Base-by-base conservation (phyloP, 306 rosid species). In the Medicago arabica region DNA sequence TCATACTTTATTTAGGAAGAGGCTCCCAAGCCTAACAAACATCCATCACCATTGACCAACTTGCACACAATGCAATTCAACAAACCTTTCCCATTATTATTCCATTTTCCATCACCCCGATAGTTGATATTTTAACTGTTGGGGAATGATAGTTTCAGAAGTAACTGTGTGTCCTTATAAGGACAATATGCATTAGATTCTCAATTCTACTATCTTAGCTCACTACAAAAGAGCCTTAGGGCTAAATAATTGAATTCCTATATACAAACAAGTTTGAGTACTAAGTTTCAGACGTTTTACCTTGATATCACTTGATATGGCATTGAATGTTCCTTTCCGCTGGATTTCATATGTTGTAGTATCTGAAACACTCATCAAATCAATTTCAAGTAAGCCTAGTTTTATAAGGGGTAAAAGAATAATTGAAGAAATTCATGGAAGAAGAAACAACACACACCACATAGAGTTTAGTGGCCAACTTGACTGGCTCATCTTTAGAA, bases 291-390 rank as follows among this genome's bases (percentile, higher is more conserved):
- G 58, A 43, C 41, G 14, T 38, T 60, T 72, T 83, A 96, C 99
- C 99, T 90, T 72, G 99, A 96, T 76, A 96, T 96, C 72, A 96
- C 99, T 91, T 92, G 98, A 78, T 88, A 96, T 19, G 99, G 98
- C 99, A 96, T 96, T 71, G 99, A 92, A 81, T 91, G 87, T 62
- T 96, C 99, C 88, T 96, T 96, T 75, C 99, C 98, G 57, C 99
- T 96, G 10, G 98, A 90, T 84, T 92, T 92, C 99, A 96, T 96
- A 83, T 96, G 98, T 83, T 92, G 99, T 49, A 96, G 79, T 85
- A 96, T 96, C 99, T 96, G 89, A 83, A 83, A 80, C 72, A 61
- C 69, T 8, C 83, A 62, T 46, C 70, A 81, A 61, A 62, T 34
- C 68, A 65, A 17, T 40, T 60, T 53, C 54, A 64, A 49, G 44